A percentile compares a stretch with the other conserved stretches of the same genome.
These are phyloP conservation scores for Collybiopsis luxurians DNA, from an alignment of 768 basidiomycete species.

Conservation along the genomic window DNA sequence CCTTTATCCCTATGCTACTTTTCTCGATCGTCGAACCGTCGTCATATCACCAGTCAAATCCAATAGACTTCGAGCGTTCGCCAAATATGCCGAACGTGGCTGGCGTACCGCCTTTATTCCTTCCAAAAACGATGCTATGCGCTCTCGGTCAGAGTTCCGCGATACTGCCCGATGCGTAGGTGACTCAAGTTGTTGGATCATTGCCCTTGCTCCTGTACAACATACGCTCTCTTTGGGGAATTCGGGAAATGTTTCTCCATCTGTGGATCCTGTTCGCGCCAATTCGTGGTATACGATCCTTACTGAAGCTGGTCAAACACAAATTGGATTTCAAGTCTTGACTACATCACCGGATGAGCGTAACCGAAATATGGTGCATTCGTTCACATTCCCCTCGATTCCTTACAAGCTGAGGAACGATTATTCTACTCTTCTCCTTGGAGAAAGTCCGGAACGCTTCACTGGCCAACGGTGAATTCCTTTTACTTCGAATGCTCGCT, in stretches of 20 bases:
- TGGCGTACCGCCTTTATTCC: conserved; percentile 25
- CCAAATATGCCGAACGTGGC: conserved; percentile 36
- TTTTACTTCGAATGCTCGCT: background rate
- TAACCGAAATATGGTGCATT: background rate
- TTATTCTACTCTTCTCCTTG: background rate
- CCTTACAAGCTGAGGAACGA: background rate
- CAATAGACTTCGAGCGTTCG: conserved; percentile 10
- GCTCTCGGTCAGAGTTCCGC: conserved; percentile 16
- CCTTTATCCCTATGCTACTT: conserved; percentile 39
- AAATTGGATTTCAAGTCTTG: background rate
- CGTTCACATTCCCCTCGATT: background rate
- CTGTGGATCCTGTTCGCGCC: background rate
- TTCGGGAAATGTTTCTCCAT: background rate
- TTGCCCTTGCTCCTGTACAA: conserved; percentile 20
- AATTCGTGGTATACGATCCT: conserved; percentile 6
- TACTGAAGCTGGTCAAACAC: background rate
- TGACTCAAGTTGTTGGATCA: conserved; percentile 26
- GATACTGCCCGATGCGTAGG: conserved; percentile 25
- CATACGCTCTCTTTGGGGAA: background rate
- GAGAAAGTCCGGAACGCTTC: background rate
- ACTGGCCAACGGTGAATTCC: background rate
- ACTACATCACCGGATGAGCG: no score
- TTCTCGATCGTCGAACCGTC: conserved; percentile 18
- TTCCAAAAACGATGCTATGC: background rate
- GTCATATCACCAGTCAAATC: conserved; percentile 2